Evolutionary conservation across 768 basidiomycete genomes (phyloP).

Genomic region (Brasilioporus rufonigricans): DNA sequence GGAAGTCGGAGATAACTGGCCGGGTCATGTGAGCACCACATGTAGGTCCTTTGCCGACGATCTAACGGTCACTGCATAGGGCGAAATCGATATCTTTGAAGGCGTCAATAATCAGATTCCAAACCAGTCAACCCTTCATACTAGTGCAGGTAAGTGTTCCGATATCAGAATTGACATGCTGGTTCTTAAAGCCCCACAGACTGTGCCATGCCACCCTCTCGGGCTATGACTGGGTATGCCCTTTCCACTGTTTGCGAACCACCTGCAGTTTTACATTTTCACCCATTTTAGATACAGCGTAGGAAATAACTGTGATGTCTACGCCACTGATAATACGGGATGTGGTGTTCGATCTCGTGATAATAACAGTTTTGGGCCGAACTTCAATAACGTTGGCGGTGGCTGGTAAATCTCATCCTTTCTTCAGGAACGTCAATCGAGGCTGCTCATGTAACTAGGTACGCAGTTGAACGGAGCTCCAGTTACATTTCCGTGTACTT

Average conservation of each 20-base stretch:
- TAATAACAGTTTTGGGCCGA: conserved; percentile 33
- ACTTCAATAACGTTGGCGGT: conserved; percentile 37
- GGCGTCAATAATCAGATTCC: conserved; percentile 31
- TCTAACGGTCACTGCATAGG: conserved; percentile 9
- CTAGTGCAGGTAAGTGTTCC: not conserved
- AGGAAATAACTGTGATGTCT: conserved; percentile 27
- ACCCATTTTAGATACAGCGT: conserved; percentile 11
- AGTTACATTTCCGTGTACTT: conserved; percentile 39
- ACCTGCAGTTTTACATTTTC: not conserved
- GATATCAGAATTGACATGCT: too few species aligned
- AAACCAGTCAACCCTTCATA: conserved; percentile 32
- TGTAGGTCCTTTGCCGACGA: too few species aligned
- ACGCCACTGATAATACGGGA: conserved; percentile 26
- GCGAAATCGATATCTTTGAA: conserved; percentile 34
- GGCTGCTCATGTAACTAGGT: conserved; percentile 25
- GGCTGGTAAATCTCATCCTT: conserved; percentile 28
- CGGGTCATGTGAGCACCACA: conserved; percentile 12
- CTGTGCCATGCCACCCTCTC: conserved; percentile 31
- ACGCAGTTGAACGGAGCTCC: conserved; percentile 33
- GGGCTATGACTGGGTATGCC: conserved; percentile 33
- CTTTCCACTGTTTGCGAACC: not conserved
- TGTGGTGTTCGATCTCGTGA: conserved; percentile 30
- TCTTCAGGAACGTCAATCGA: not conserved
- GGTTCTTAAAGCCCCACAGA: conserved; percentile 21
- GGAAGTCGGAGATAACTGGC: conserved; percentile 30